Conservation (phyloP, 179 eudicot genomes). For the Actinidia arguta region DNA sequence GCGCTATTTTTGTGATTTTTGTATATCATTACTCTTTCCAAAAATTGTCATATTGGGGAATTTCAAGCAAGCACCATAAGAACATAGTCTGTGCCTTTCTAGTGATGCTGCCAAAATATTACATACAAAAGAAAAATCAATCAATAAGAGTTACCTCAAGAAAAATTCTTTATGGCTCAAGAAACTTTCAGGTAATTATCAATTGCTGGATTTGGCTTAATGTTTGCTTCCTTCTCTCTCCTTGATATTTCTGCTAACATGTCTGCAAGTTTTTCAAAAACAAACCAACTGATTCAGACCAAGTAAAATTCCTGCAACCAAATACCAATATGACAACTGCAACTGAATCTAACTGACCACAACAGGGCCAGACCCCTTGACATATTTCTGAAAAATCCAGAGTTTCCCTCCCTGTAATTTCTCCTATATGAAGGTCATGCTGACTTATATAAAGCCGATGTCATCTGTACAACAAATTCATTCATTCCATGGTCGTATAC, state of each 20-base stretch:
- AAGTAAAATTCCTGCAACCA: background rate
- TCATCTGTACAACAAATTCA: slow-evolving; percentile 41
- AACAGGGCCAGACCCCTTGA: slow-evolving; percentile 48
- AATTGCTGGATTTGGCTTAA: slow-evolving; percentile 45
- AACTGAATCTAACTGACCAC: slow-evolving; percentile 33
- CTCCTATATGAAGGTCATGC: slow-evolving; percentile 45
- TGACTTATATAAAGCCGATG: slow-evolving; percentile 47
- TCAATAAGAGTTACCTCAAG: too few relatives aligned
- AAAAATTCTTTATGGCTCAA: background rate
- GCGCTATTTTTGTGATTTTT: too few relatives aligned
- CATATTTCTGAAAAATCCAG: slow-evolving; percentile 43
- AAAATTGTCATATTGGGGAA: background rate
- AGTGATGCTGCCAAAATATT: slow-evolving; percentile 32
- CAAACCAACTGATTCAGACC: background rate
- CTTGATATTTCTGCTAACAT: slow-evolving; percentile 41
- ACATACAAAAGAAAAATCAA: too few relatives aligned
- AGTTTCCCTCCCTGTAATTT: slow-evolving; percentile 48
- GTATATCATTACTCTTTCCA: too few relatives aligned
- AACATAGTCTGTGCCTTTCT: slow-evolving; percentile 41
- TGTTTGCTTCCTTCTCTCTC: slow-evolving; percentile 45
- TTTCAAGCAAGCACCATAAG: slow-evolving; percentile 29
- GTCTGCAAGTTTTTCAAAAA: slow-evolving; percentile 28
- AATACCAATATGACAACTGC: background rate
- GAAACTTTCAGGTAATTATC: slow-evolving; percentile 45
- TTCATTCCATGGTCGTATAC: slow-evolving; percentile 43